Conservation (phyloP, 495 filamentous ascomycete species). For the Annulohypoxylon moriforme region DNA sequence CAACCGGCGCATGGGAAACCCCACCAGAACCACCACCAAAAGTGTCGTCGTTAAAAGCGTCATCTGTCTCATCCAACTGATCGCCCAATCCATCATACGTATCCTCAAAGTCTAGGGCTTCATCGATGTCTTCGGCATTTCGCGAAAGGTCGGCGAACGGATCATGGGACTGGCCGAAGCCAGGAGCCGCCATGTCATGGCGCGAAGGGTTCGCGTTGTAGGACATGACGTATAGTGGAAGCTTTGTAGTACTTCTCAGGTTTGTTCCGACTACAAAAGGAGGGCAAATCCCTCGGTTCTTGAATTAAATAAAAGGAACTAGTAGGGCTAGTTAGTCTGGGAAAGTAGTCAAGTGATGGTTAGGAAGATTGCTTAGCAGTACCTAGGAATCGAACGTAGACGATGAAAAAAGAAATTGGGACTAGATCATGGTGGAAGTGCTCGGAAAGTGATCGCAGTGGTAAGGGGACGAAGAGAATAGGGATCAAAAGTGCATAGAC, state of each 20-base stretch:
- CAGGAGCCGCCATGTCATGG: slow-evolving; percentile 67
- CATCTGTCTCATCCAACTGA: slow-evolving; percentile 89
- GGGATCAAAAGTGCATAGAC: neutral
- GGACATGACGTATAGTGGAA: slow-evolving; percentile 67
- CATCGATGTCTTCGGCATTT: slow-evolving; percentile 78
- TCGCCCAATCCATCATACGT: slow-evolving; percentile 97
- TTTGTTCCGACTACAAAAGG: neutral
- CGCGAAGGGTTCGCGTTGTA: slow-evolving; percentile 83
- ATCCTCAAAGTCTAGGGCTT: slow-evolving; percentile 92
- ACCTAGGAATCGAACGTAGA: neutral
- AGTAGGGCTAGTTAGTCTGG: neutral
- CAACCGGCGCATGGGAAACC: slow-evolving; percentile 59
- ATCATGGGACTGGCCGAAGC: slow-evolving; percentile 87
- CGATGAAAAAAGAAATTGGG: neutral
- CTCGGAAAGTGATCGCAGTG: neutral
- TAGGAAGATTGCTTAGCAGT: neutral
- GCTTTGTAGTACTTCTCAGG: neutral
- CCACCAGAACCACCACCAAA: slow-evolving; percentile 71
- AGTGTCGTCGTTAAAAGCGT: slow-evolving; percentile 98
- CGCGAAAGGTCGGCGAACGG: slow-evolving; percentile 85
- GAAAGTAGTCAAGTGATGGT: neutral
- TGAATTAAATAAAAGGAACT: slow-evolving; percentile 11
- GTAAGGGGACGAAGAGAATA: neutral
- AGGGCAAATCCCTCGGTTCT: neutral
- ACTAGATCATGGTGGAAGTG: neutral